Evolutionary conservation across 306 rosid species (phyloP), one percentile per base, ranked within the genome.

Genomic region (Prunus mongolica): DNA sequence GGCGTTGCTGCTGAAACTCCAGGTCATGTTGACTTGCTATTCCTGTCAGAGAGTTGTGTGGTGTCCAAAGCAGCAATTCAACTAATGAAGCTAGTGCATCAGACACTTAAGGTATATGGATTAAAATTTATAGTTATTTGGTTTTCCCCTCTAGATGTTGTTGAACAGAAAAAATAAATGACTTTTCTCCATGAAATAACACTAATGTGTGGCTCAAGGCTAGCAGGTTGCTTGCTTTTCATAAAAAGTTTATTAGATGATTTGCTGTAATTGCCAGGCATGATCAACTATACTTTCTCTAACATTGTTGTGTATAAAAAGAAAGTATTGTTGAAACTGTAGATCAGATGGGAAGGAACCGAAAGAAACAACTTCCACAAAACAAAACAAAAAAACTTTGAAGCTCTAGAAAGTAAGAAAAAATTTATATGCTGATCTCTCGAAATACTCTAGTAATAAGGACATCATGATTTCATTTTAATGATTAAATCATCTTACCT

Each of bases 41-140:
- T 95, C 83, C 60, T 87, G 61, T 92, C 98, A 7, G 97, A 90
- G 77, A 88, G 89, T 77, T 92, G 96, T 76, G 89, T 86, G 72
- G 93, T 92, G 61, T 95, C 98, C 71, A 86, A 86, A 85, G 97
- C 97, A 24, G 97, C 96, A 55, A 87, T 82, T 68, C 88, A 89
- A 60, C 78, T 92, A 72, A 85, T 92, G 93, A 88, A 89, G 78
- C 88, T 92, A 80, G 87, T 92, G 86, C 98, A 95, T 84, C 93
- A 90, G 86, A 92, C 93, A 4, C 82, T 95, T 67, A 81, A 85
- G 97, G 98, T 94, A 80, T 71, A 69, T 74, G 30, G 52, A 38
- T 56, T 50, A 65, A 71, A 50, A 41, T 41, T 55, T 32, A 51
- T 61, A 65, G 69, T 54, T 52, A 41, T 72, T 75, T 68, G 44